phyloP scores from a whole-genome alignment of 371 early-diverging fungal genomes.

The Mortierella polycephala region DNA sequence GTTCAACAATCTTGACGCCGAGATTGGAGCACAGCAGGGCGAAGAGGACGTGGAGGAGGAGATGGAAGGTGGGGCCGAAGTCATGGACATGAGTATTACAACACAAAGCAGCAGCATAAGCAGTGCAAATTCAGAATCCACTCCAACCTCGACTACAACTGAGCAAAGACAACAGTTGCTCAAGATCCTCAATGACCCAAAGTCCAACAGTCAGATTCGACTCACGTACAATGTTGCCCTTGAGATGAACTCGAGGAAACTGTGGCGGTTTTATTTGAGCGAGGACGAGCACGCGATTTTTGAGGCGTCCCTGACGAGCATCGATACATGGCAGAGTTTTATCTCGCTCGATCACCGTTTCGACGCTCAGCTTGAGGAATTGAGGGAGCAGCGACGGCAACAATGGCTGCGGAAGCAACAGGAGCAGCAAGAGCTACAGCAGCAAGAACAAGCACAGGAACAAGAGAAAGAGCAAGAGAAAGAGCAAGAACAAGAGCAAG shows the following conservation, averaged over 20 bases:
- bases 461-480: neutral
- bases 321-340: slow-evolving; percentile 62
- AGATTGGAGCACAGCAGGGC: neutral
- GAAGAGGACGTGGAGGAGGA: neutral
- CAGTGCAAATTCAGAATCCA: neutral
- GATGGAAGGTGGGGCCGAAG: neutral
- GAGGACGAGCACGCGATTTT: slow-evolving; percentile 55
- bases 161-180: slow-evolving; percentile 35
- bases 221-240: slow-evolving; percentile 45
- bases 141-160: slow-evolving; percentile 9
- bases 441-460: neutral
- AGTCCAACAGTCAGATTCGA: slow-evolving; percentile 32
- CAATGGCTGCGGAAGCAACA: neutral
- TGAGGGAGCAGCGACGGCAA: slow-evolving; percentile 10
- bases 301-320: slow-evolving; percentile 56
- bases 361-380: slow-evolving; percentile 21
- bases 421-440: neutral
- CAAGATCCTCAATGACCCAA: slow-evolving; percentile 30
- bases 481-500: slow-evolving; percentile 1
- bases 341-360: slow-evolving; percentile 55
- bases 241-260: slow-evolving; percentile 57
- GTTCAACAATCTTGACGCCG: slow-evolving; percentile 8
- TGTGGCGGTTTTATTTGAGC: slow-evolving; percentile 51
- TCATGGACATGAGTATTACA: slow-evolving; percentile 5
- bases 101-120: neutral